Percentiles rank a stretch among this genome's conserved stretches.
phyloP scores from a whole-genome alignment of 2,329 filamentous ascomycete genomes.

The Phyllosticta ampelicida region DNA sequence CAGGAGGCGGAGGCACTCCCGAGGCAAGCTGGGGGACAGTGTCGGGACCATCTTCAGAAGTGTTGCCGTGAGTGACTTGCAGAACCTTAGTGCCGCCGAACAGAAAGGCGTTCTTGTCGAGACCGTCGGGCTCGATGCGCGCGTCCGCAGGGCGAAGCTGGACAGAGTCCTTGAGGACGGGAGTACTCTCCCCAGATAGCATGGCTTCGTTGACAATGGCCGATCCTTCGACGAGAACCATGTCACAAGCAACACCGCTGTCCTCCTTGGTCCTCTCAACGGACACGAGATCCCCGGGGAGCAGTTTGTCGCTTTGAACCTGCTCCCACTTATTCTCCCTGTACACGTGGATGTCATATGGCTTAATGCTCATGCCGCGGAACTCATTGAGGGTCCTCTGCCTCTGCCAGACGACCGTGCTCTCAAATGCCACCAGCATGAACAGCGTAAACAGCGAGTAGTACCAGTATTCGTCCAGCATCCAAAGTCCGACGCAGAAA shows the following conservation, averaged over 20 bases:
- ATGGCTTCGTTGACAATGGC: slow-evolving; percentile 99
- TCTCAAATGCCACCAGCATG: slow-evolving; percentile 97
- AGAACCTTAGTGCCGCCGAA: slow-evolving; percentile 97
- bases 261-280: slow-evolving; percentile 93
- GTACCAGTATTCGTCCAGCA: slow-evolving; percentile 99
- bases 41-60: slow-evolving; percentile 53
- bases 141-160: slow-evolving; percentile 79
- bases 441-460: slow-evolving; percentile 98
- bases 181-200: slow-evolving; percentile 96
- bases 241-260: slow-evolving; percentile 91
- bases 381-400: slow-evolving; percentile 94
- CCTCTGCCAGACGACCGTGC: slow-evolving; percentile 97
- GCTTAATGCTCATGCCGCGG: slow-evolving; percentile 98
- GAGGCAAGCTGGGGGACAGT: slow-evolving; percentile 56
- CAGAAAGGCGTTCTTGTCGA: slow-evolving; percentile 95
- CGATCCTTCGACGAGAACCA: slow-evolving; percentile 87
- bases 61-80: slow-evolving; percentile 80
- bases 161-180: slow-evolving; percentile 89
- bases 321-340: slow-evolving; percentile 80
- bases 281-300: slow-evolving; percentile 88
- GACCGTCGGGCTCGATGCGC: slow-evolving; percentile 69
- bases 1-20: slow-evolving; percentile 73
- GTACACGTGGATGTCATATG: slow-evolving; percentile 88
- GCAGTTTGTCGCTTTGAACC: slow-evolving; percentile 77
- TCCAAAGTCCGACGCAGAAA: slow-evolving; percentile 96